A percentile compares a stretch with the other conserved stretches of the same genome.
Evolutionary conservation across 805 yeast genomes (phyloP).

Genomic region (Kodamaea sagamina): DNA sequence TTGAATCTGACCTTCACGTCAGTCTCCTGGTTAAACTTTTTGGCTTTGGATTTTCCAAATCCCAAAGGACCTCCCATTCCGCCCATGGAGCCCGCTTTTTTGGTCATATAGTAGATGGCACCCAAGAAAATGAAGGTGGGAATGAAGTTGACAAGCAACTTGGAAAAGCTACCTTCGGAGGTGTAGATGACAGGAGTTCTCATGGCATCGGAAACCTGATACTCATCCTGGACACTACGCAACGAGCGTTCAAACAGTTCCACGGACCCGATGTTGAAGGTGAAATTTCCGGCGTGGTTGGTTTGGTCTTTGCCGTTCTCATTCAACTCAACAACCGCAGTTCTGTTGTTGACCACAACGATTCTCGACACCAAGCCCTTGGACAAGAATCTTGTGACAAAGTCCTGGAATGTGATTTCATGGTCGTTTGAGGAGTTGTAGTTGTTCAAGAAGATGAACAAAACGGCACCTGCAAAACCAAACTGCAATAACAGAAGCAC

Average conservation of each 20-base stretch:
- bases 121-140: slow-evolving; percentile 92
- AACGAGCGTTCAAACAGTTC: slow-evolving; percentile 84
- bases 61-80: slow-evolving; percentile 80
- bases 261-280: slow-evolving; percentile 84
- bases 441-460: slow-evolving; percentile 23
- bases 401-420: slow-evolving; percentile 91
- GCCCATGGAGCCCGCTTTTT: slow-evolving; percentile 64
- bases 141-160: slow-evolving; percentile 67
- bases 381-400: slow-evolving; percentile 70
- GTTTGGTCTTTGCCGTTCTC: slow-evolving; percentile 58
- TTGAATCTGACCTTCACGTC: slow-evolving; percentile 85
- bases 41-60: slow-evolving; percentile 90
- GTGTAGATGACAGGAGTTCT: slow-evolving; percentile 82
- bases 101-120: slow-evolving; percentile 81
- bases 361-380: slow-evolving; percentile 75
- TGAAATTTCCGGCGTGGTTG: slow-evolving; percentile 33
- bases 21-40: slow-evolving; percentile 86
- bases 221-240: slow-evolving; percentile 71
- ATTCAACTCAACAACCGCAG: slow-evolving; percentile 70
- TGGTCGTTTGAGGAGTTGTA: slow-evolving; percentile 21
- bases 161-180: slow-evolving; percentile 66
- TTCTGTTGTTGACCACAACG: slow-evolving; percentile 72
- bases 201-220: slow-evolving; percentile 58
- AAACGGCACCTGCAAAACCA: slow-evolving; percentile 33
- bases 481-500: slow-evolving; percentile 31